Evolutionary conservation across 2,329 filamentous ascomycete genomes (phyloP).

Genomic region (Xylaria sp.): DNA sequence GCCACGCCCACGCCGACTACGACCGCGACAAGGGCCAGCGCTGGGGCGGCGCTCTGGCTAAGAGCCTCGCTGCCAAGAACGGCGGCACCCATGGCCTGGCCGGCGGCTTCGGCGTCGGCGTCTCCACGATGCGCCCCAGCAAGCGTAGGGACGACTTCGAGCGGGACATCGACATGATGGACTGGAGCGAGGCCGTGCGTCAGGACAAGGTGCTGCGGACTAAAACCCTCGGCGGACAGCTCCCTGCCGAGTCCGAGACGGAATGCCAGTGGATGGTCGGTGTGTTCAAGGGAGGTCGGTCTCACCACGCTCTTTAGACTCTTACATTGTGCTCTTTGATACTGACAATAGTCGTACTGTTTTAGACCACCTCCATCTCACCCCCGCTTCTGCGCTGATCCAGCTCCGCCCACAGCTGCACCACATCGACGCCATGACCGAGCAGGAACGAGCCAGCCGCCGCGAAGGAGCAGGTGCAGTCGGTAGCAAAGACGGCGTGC

Average conservation of each 20-base stretch:
- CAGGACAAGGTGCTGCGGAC: slow-evolving; percentile 78
- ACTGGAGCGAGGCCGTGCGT: slow-evolving; percentile 74
- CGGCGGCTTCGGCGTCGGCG: slow-evolving; percentile 75
- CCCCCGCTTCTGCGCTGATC: slow-evolving; percentile 82
- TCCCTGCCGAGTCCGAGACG: slow-evolving; percentile 73
- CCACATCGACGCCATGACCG: slow-evolving; percentile 85
- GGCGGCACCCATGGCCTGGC: slow-evolving; percentile 76
- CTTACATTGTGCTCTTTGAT: background rate
- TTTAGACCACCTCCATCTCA: slow-evolving; percentile 84
- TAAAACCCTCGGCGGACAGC: slow-evolving; percentile 87
- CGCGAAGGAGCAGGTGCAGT: slow-evolving; percentile 49
- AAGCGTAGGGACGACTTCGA: slow-evolving; percentile 54
- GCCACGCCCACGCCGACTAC: slow-evolving; percentile 74
- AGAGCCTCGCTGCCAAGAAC: slow-evolving; percentile 66
- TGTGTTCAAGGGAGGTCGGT: slow-evolving; percentile 83
- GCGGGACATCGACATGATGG: slow-evolving; percentile 60
- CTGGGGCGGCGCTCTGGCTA: slow-evolving; percentile 81
- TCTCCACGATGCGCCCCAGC: slow-evolving; percentile 52
- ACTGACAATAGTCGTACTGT: slow-evolving; percentile 34
- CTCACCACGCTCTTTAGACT: background rate
- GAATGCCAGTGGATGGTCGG: slow-evolving; percentile 83
- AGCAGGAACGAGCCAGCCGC: slow-evolving; percentile 68
- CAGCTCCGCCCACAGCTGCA: slow-evolving; percentile 92
- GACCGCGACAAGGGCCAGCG: slow-evolving; percentile 83
- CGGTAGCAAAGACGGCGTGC: slow-evolving; percentile 40